Conservation (phyloP, 2,329 filamentous ascomycete genomes). For the Leptographium lundbergii region DNA sequence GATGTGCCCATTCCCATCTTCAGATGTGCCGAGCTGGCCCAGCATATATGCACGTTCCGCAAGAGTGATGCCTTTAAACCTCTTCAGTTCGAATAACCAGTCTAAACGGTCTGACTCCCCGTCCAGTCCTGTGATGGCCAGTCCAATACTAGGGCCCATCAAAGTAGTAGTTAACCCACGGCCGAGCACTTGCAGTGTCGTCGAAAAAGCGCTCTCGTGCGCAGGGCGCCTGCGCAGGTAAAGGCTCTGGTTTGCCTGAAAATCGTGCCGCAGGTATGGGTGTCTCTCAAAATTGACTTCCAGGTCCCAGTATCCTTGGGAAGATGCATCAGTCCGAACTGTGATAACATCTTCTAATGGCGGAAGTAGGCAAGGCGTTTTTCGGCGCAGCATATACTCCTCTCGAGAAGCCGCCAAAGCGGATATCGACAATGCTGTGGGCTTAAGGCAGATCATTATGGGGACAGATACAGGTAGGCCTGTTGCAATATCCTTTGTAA, state of each 20-base stretch:
- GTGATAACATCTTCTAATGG: slow-evolving; percentile 50
- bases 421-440: slow-evolving; percentile 10
- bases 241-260: slow-evolving; percentile 58
- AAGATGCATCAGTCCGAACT: slow-evolving; percentile 46
- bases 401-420: slow-evolving; percentile 20
- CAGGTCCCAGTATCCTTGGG: slow-evolving; percentile 67
- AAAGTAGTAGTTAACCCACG: slow-evolving; percentile 4
- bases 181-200: slow-evolving; percentile 63
- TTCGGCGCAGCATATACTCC: slow-evolving; percentile 23
- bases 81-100: slow-evolving; percentile 59
- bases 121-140: not conserved
- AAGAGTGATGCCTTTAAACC: slow-evolving; percentile 40
- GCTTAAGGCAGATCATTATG: slow-evolving; percentile 49
- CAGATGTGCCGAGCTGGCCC: slow-evolving; percentile 14
- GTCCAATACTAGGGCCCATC: not conserved
- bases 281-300: slow-evolving; percentile 60
- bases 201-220: slow-evolving; percentile 56
- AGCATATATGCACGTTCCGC: slow-evolving; percentile 56
- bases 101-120: slow-evolving; percentile 41
- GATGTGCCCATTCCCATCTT: slow-evolving; percentile 28
- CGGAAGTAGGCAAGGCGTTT: slow-evolving; percentile 48
- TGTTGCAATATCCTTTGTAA: slow-evolving; percentile 77
- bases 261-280: slow-evolving; percentile 47
- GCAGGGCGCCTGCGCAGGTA: slow-evolving; percentile 59
- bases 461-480: slow-evolving; percentile 65